phyloP scores from a whole-genome alignment of 176 grass and related monocot genomes.

The Bonia amplexicaulis region DNA sequence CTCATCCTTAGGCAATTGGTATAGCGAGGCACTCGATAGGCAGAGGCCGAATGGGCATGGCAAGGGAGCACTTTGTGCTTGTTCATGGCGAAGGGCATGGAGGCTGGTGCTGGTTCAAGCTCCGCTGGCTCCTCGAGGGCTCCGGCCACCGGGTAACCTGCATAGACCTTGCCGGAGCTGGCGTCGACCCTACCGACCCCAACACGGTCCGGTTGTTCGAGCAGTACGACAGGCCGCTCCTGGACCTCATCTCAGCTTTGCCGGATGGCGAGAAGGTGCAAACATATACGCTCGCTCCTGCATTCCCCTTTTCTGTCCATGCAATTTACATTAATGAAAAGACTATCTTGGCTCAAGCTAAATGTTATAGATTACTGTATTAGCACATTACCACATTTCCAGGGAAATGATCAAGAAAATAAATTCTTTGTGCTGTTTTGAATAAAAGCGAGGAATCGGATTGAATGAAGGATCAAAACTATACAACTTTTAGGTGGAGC shows the following conservation, averaged over 20 bases:
- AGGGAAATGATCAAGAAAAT: not conserved
- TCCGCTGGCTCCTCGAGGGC: conserved; percentile 44
- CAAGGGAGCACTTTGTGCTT: conserved; percentile 29
- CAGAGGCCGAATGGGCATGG: too few relatives aligned
- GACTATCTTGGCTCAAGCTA: not conserved
- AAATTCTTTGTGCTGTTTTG: not conserved
- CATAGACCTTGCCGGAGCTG: conserved; percentile 48
- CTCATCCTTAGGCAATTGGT: not conserved
- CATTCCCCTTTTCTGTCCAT: not conserved
- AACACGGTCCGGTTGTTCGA: conserved; percentile 33
- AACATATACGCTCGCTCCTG: not conserved
- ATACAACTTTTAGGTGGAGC: too few relatives aligned
- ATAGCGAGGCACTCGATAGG: too few relatives aligned
- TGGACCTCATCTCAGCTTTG: conserved; percentile 29
- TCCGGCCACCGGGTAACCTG: conserved; percentile 52
- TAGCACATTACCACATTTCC: too few relatives aligned
- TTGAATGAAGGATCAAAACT: not conserved
- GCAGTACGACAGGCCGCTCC: conserved; percentile 47
- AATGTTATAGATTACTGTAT: not conserved
- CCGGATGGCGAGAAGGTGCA: conserved; percentile 38
- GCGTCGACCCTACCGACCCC: conserved; percentile 41
- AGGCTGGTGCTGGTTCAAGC: conserved; percentile 75
- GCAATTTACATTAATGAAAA: not conserved
- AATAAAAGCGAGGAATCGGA: not conserved
- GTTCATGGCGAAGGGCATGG: conserved; percentile 71